Evolutionary conservation across 768 basidiomycete genomes (phyloP).

Genomic region (Leccinum subtestaceum): DNA sequence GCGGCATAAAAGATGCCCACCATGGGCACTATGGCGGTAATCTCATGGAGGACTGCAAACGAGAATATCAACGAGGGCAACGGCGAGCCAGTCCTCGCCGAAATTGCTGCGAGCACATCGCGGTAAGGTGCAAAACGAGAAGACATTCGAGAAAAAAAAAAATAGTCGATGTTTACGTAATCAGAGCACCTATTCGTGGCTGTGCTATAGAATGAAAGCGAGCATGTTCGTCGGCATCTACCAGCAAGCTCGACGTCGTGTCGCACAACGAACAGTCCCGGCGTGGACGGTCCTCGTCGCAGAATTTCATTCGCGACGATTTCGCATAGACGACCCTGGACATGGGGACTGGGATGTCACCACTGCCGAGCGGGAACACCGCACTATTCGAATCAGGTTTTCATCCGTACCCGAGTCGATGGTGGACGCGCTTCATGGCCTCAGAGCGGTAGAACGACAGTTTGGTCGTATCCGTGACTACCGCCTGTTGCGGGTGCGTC

Average conservation of each 20-base stretch:
- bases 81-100: conserved; percentile 70
- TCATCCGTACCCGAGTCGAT: conserved; percentile 43
- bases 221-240: conserved; percentile 17
- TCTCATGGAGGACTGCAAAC: conserved; percentile 81
- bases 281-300: neutral
- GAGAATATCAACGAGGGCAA: conserved; percentile 74
- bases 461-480: conserved; percentile 50
- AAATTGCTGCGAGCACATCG: conserved; percentile 54
- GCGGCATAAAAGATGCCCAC: conserved; percentile 72
- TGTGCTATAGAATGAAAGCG: conserved; percentile 4
- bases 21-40: conserved; percentile 78
- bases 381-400: conserved; percentile 40
- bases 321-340: conserved; percentile 24
- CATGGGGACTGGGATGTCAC: conserved; percentile 17
- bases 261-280: conserved; percentile 1
- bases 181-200: conserved; percentile 11
- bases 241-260: conserved; percentile 9
- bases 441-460: conserved; percentile 54
- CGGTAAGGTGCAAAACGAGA: conserved; percentile 47
- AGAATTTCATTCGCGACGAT: conserved; percentile 8
- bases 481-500: conserved; percentile 40
- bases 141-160: conserved; percentile 18
- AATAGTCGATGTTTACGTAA: conserved; percentile 22
- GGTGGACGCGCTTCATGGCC: conserved; percentile 47
- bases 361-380: conserved; percentile 7